Evolutionary conservation across 2,329 filamentous ascomycete species (phyloP), one percentile per base, ranked within the genome.

Genomic region (Diaporthe longicolla): DNA sequence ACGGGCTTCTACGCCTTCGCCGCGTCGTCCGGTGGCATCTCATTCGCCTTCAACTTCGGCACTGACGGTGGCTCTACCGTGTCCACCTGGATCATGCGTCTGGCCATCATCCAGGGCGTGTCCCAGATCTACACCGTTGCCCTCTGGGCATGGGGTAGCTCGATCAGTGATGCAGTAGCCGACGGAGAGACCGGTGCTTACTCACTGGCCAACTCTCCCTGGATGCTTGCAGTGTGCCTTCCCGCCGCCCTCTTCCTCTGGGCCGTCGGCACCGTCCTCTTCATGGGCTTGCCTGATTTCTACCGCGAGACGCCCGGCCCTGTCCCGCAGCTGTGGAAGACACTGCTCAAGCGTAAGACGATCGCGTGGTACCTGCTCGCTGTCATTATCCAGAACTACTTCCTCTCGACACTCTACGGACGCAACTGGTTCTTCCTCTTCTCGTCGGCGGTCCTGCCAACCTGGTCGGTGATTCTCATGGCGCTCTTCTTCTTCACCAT

Each of bases 11-110:
- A 93, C 79, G 89, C 90, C 3, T 84, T 87, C 17, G 91, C 89
- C 3, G 91, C 91, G 8, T 87, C 90, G 3, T 89, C 88, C 35
- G 91, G 91, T 24, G 89, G 88, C 1, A 85, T 93, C 73, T 92
- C 90, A 83, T 93, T 93, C 76, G 87, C 90, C 3, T 86, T 92
- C 71, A 93, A 93, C 79, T 92, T 92, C 77, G 90, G 90, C 73
- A 88, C 89, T 74, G 89, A 91, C 81, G 89, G 87, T 45, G 89
- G 89, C 57, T 87, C 88, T 2, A 89, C 90, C n/a, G 86, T 91
- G 70, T 90, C 89, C 79, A 85, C 89, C 43, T 93, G 91, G 91
- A 90, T 91, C n/a, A 91, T 90, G 84, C 88, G 91, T 71, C 90
- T 91, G 24, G 91, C 89, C 77, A 80, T 90, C 32, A 91, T 92